Evolutionary conservation across 441 rosid genomes (phyloP).

Genomic region (Viola pubescens): DNA sequence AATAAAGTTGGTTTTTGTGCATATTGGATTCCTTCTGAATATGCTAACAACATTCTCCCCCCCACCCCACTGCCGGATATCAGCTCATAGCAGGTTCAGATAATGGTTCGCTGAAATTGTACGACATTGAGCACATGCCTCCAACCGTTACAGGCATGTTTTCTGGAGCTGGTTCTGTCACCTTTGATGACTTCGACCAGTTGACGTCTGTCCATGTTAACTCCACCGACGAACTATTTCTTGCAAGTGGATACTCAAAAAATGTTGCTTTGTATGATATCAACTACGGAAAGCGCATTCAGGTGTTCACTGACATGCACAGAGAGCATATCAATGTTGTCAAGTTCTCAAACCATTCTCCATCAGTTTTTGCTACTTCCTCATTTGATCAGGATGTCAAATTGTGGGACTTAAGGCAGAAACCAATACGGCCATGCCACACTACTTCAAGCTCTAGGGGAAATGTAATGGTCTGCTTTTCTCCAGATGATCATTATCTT

Average conservation of each 20-base stretch:
- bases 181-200: constrained; percentile 81
- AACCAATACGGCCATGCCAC: constrained; percentile 69
- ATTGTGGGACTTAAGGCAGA: constrained; percentile 90
- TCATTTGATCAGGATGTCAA: constrained; percentile 88
- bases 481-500: constrained; percentile 94
- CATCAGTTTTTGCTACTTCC: constrained; percentile 78
- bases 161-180: constrained; percentile 36
- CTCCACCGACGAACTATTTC: constrained; percentile 76
- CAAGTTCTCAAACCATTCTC: constrained; percentile 83
- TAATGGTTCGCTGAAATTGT: constrained; percentile 73
- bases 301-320: constrained; percentile 83
- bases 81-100: constrained; percentile 98
- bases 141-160: constrained; percentile 26
- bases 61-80: constrained; percentile 6
- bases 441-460: constrained; percentile 77
- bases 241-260: constrained; percentile 89
- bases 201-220: constrained; percentile 91
- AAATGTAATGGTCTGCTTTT: constrained; percentile 98
- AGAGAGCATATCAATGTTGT: constrained; percentile 86
- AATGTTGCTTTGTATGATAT: constrained; percentile 85
- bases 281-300: constrained; percentile 54
- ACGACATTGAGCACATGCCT: constrained; percentile 49
- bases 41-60: too few species aligned
- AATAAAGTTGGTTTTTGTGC: too few species aligned
- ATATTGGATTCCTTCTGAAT: too few species aligned